phyloP scores from a whole-genome alignment of 2,329 filamentous ascomycete genomes.

The Botrytis medusae region DNA sequence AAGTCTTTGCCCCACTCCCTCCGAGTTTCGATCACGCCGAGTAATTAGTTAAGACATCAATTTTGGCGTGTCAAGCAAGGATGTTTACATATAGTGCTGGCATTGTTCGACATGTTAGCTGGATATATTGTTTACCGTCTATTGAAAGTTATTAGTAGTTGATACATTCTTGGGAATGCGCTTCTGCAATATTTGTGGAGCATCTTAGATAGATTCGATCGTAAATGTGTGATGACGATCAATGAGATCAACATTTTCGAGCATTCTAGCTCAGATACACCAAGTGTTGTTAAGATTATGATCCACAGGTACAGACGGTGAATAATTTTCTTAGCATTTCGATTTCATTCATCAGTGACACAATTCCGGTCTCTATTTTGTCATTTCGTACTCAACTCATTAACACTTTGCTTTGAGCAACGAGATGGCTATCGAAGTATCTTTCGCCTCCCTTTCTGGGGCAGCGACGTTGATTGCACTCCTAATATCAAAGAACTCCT shows the following conservation, averaged over 20 bases:
- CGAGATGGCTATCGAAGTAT: conserved; percentile 15
- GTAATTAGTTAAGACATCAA: background rate
- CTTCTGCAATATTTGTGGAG: background rate
- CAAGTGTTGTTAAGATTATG: background rate
- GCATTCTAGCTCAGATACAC: background rate
- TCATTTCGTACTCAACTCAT: background rate
- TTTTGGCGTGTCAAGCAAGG: background rate
- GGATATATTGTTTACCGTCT: background rate
- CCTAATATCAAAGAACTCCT: conserved; percentile 28
- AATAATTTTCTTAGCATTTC: background rate
- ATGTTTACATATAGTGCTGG: background rate
- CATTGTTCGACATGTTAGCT: background rate
- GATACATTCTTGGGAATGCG: background rate
- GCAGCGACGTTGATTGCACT: conserved; percentile 23
- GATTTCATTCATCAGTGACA: background rate
- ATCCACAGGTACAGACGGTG: background rate
- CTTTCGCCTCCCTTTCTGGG: conserved; percentile 13
- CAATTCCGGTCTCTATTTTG: background rate
- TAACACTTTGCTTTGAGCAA: background rate
- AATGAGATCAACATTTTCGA: background rate
- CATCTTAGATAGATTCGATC: background rate
- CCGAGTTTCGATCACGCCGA: background rate
- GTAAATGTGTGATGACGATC: background rate
- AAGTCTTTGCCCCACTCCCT: background rate
- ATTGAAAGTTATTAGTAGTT: background rate